Evolutionary conservation across 768 basidiomycete species (phyloP).

Genomic region (Lentinus tigrinus): DNA sequence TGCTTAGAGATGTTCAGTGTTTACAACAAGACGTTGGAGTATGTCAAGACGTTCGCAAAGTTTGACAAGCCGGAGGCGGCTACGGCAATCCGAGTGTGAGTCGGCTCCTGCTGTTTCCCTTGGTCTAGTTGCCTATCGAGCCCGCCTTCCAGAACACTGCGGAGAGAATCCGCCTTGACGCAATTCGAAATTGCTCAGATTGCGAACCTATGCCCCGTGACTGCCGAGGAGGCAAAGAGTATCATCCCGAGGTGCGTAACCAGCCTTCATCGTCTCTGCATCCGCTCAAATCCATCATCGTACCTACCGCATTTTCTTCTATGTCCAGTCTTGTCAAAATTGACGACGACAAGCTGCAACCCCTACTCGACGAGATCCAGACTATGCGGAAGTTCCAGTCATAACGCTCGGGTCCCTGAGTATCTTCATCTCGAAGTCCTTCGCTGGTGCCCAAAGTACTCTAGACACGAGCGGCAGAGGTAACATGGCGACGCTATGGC

Average conservation of each 20-base stretch:
- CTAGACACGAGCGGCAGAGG: too few species aligned
- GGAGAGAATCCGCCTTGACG: constrained; percentile 75
- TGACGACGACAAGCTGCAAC: constrained; percentile 84
- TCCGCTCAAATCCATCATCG: background rate
- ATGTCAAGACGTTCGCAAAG: constrained; percentile 88
- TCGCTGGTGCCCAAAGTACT: too few species aligned
- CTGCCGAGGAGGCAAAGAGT: constrained; percentile 89
- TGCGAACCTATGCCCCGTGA: constrained; percentile 85
- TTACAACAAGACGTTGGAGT: constrained; percentile 90
- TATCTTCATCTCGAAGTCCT: background rate
- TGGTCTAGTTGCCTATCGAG: background rate
- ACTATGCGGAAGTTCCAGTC: constrained; percentile 89
- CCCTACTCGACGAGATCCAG: constrained; percentile 82
- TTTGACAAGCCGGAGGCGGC: constrained; percentile 86
- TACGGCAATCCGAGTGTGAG: constrained; percentile 84
- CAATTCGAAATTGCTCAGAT: constrained; percentile 94
- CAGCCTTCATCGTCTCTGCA: background rate
- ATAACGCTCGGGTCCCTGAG: constrained; percentile 37
- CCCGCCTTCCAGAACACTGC: constrained; percentile 56
- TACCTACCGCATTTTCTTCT: background rate
- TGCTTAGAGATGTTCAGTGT: constrained; percentile 47
- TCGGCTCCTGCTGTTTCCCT: background rate
- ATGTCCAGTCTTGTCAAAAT: constrained; percentile 72
- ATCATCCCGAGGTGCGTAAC: constrained; percentile 74
- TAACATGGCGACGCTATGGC: too few species aligned